These are phyloP conservation scores for Capsicum chinense DNA, from an alignment of 257 asterid species.

Conservation along the genomic window DNA sequence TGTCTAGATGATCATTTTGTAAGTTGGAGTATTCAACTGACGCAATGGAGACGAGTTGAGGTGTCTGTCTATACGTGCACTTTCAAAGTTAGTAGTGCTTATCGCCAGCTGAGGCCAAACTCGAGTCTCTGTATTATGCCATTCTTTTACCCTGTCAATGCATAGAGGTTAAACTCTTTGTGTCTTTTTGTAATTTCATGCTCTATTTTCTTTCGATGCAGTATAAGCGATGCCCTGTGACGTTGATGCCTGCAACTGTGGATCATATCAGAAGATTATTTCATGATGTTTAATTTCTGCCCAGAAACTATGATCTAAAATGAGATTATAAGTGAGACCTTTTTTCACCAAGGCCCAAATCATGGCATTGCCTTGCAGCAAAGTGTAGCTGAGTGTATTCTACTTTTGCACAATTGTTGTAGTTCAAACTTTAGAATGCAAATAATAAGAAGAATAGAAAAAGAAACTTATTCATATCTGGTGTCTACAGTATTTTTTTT, in stretches of 20 bases:
- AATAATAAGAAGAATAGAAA: neutral
- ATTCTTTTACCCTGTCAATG: neutral
- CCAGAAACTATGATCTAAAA: neutral
- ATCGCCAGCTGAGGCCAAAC: too few relatives aligned
- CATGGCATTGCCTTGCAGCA: neutral
- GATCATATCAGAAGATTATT: slow-evolving; percentile 93
- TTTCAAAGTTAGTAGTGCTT: too few relatives aligned
- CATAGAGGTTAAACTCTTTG: neutral
- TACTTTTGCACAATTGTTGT: neutral
- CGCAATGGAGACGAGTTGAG: too few relatives aligned
- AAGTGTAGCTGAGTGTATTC: neutral
- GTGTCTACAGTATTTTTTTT: neutral
- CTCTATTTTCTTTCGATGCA: slow-evolving; percentile 37
- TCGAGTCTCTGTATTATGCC: too few relatives aligned
- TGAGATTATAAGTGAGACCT: neutral
- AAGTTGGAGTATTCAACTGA: too few relatives aligned
- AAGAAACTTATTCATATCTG: neutral
- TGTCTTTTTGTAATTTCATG: neutral
- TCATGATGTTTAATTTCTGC: slow-evolving; percentile 60
- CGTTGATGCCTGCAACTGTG: slow-evolving; percentile 81
- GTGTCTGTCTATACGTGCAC: too few relatives aligned
- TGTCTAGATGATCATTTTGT: too few relatives aligned
- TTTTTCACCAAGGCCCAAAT: neutral
- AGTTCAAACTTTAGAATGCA: slow-evolving; percentile 19
- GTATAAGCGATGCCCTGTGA: slow-evolving; percentile 97